phyloP scores from a whole-genome alignment of 495 filamentous ascomycete species.

The Margaritispora aquatica region DNA sequence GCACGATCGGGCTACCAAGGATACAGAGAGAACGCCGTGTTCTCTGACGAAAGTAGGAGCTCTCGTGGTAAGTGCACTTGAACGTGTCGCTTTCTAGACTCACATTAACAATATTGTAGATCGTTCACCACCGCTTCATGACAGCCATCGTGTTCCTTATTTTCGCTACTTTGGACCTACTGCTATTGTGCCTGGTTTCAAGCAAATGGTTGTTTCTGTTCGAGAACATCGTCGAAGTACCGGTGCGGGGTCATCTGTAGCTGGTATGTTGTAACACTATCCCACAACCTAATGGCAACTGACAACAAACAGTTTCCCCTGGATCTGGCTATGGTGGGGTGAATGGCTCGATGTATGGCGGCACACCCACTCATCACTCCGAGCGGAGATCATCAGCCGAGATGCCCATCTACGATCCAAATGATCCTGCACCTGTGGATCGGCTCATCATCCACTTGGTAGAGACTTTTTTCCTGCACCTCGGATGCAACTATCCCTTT shows the following conservation, averaged over 20 bases:
- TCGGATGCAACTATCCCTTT: slow-evolving; percentile 81
- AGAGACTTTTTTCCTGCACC: slow-evolving; percentile 69
- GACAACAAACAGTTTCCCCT: slow-evolving; percentile 16
- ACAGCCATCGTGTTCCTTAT: slow-evolving; percentile 68
- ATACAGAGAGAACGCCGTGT: slow-evolving; percentile 25
- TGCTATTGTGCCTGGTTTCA: slow-evolving; percentile 86
- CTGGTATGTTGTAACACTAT: slow-evolving; percentile 9
- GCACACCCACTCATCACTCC: slow-evolving; percentile 13
- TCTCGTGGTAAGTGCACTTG: slow-evolving; percentile 22
- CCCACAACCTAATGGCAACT: background rate
- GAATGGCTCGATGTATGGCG: slow-evolving; percentile 5
- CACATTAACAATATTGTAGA: slow-evolving; percentile 13
- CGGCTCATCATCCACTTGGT: slow-evolving; percentile 67
- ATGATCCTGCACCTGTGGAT: slow-evolving; percentile 58
- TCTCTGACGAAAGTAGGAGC: slow-evolving; percentile 26
- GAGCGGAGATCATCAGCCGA: slow-evolving; percentile 29
- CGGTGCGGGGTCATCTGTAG: slow-evolving; percentile 17
- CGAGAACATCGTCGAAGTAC: slow-evolving; percentile 39
- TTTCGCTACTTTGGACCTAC: slow-evolving; percentile 86
- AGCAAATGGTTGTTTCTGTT: slow-evolving; percentile 74
- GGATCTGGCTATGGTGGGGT: slow-evolving; percentile 9
- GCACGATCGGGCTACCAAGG: slow-evolving; percentile 5
- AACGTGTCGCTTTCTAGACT: slow-evolving; percentile 7
- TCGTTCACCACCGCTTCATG: slow-evolving; percentile 13
- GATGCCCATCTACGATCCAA: slow-evolving; percentile 72